phyloP scores from a whole-genome alignment of 2,329 filamentous ascomycete genomes.

The Fusarium citri region DNA sequence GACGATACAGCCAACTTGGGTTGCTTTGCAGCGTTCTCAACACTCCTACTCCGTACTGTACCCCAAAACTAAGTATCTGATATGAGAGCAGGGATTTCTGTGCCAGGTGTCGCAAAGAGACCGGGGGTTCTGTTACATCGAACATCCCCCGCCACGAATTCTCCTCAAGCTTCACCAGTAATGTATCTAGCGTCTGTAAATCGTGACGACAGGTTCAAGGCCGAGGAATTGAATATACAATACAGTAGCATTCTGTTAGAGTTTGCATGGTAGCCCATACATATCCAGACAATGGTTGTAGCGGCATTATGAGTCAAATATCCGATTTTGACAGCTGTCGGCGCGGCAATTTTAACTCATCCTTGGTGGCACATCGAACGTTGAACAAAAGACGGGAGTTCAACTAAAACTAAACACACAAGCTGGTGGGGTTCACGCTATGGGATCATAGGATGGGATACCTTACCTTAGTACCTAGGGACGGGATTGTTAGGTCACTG shows the following conservation, averaged over 20 bases:
- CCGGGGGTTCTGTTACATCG: constrained; percentile 13
- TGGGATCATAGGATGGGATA: not conserved
- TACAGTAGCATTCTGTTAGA: not conserved
- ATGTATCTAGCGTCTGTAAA: not conserved
- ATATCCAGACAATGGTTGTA: constrained; percentile 8
- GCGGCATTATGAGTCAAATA: constrained; percentile 8
- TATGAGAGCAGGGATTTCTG: not conserved
- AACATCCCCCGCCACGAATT: constrained; percentile 11
- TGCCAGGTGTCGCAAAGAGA: constrained; percentile 3
- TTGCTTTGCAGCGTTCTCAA: not conserved
- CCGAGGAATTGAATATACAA: not conserved
- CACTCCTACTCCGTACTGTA: not conserved
- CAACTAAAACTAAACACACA: constrained; percentile 19
- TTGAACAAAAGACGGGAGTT: constrained; percentile 28
- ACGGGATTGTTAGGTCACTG: not conserved
- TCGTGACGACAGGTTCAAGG: not conserved
- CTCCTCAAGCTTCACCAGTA: not conserved
- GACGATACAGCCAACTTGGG: not conserved
- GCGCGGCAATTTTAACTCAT: constrained; percentile 20
- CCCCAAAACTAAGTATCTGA: not conserved
- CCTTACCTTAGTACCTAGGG: not conserved
- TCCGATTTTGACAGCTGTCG: constrained; percentile 24
- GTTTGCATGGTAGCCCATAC: not conserved
- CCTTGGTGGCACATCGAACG: constrained; percentile 26
- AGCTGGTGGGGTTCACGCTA: constrained; percentile 21